These are phyloP conservation scores for Candida boleticola DNA, from an alignment of 805 yeast genomes.

Conservation along the genomic window DNA sequence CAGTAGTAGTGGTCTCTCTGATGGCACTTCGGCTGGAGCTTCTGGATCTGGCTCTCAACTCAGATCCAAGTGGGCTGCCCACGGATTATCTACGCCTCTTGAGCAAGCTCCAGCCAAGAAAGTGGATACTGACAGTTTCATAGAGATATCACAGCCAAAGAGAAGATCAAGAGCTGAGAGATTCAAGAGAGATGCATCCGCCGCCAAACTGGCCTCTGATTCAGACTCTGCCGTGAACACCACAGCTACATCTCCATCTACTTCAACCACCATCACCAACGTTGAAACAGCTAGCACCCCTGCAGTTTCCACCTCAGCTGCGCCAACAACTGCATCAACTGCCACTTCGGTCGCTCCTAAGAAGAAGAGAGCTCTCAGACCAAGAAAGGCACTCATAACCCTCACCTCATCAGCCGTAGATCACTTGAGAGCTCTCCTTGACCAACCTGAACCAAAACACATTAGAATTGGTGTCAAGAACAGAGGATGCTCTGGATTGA, in stretches of 20 bases:
- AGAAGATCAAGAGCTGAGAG: constrained; percentile 6
- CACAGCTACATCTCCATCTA: too few species aligned
- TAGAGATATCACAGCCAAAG: constrained; percentile 18
- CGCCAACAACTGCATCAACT: constrained; percentile 7
- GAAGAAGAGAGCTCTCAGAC: constrained; percentile 65
- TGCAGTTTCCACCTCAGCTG: constrained; percentile 7
- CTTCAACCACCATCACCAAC: constrained; percentile 6
- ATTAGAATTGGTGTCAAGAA: constrained; percentile 93
- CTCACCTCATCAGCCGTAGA: constrained; percentile 70
- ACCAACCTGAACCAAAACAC: constrained; percentile 83
- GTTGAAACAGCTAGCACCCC: not conserved
- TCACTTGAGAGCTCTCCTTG: constrained; percentile 65
- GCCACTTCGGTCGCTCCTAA: constrained; percentile 12
- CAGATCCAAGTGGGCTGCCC: constrained; percentile 31
- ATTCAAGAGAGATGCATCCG: constrained; percentile 1
- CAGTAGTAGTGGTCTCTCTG: too few species aligned
- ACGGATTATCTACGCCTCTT: constrained; percentile 17
- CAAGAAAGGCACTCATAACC: constrained; percentile 87
- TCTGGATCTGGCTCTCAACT: not conserved
- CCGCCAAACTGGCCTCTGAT: constrained; percentile 5
- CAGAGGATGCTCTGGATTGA: constrained; percentile 94
- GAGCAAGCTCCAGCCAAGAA: constrained; percentile 4
- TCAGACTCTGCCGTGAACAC: constrained; percentile 3
- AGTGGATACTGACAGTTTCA: constrained; percentile 1
- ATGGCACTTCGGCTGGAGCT: too few species aligned